A percentile compares a stretch with the other conserved stretches of the same genome.
Conservation (phyloP, 2,329 filamentous ascomycete species). For the Aspergillus tanneri region DNA sequence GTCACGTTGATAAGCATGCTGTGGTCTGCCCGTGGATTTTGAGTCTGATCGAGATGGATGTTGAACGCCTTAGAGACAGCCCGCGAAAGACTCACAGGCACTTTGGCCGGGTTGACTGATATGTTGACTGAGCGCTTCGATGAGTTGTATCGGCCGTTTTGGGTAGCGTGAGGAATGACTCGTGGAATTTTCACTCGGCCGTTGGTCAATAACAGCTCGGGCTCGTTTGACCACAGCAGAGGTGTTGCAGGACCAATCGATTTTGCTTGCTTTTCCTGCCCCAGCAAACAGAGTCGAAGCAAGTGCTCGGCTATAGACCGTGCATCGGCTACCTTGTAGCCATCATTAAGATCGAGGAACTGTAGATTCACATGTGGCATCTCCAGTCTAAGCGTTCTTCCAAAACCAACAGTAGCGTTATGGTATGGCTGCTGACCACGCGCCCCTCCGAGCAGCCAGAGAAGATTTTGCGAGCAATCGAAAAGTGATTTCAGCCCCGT, state of each 20-base stretch:
- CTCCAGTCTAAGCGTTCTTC: slow-evolving; percentile 5
- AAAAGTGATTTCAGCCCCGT: slow-evolving; percentile 7
- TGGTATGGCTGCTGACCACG: slow-evolving; percentile 5
- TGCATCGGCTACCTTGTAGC: background rate
- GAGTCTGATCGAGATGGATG: too few species aligned
- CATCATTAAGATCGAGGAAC: slow-evolving; percentile 6
- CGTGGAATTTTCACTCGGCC: slow-evolving; percentile 23
- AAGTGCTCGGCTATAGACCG: background rate
- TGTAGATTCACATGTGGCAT: slow-evolving; percentile 5
- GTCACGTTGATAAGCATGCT: background rate
- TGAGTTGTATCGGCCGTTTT: slow-evolving; percentile 15
- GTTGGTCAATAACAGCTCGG: slow-evolving; percentile 23
- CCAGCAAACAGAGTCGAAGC: background rate
- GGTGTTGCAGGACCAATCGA: too few species aligned
- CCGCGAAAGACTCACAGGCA: too few species aligned
- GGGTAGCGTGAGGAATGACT: background rate
- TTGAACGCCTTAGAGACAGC: too few species aligned
- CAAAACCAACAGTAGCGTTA: slow-evolving; percentile 12
- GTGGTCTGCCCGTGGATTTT: too few species aligned
- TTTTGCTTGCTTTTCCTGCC: background rate
- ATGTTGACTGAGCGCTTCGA: too few species aligned
- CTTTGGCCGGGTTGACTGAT: too few species aligned
- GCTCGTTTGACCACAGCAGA: slow-evolving; percentile 24
- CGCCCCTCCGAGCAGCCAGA: slow-evolving; percentile 13
- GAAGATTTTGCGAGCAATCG: background rate